Evolutionary conservation across 1,284 basidiomycete species (phyloP), one percentile per base, ranked within the genome.

Genomic region (Cryptococcus sp.): DNA sequence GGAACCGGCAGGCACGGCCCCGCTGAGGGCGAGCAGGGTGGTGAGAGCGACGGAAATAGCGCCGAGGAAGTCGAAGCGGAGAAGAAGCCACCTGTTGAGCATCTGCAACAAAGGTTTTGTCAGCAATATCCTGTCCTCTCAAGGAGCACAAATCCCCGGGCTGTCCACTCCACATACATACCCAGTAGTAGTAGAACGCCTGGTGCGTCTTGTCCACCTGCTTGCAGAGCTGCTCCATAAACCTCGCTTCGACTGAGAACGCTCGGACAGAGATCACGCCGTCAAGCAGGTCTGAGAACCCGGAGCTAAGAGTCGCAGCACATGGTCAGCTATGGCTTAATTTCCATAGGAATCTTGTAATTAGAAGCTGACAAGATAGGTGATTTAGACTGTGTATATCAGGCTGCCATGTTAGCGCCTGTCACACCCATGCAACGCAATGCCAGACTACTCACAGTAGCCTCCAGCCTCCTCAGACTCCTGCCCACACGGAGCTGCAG

Each of bases 251-350:
- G 1, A 85, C 88, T 9, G 87, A 87, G 76, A 93, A 96, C 0
- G 91, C 93, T 48, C 92, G 84, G 39, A 95, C 89, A n/a, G 88
- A 87, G 45, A 89, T 79, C 49, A 91, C 86, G 20, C 89, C 89
- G 51, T 80, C 82, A 39, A 92, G 79, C 13, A 91, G 79, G 69
- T 93, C 89, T 59, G 82, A 83, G 67, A 92, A 91, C 52, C 87
- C 87, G 2, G 86, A 74, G 62, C 69, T 71, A 24, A 21, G 44
- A 6, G 12, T 3, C 4, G 24, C 4, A 51, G 16, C 46, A 53
- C 18, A 21, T 18, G 35, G 21, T 51, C 39, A 52, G 43, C n/a
- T 35, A 36, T 15, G 45, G 20, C 7, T 18, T 21, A 16, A 12
- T 16, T 7, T 13, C 33, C 24, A 23, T 15, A 13, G 8, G 21